Evolutionary conservation across 345 rosid genomes (phyloP).

Genomic region (Crucihimalaya himalaica): DNA sequence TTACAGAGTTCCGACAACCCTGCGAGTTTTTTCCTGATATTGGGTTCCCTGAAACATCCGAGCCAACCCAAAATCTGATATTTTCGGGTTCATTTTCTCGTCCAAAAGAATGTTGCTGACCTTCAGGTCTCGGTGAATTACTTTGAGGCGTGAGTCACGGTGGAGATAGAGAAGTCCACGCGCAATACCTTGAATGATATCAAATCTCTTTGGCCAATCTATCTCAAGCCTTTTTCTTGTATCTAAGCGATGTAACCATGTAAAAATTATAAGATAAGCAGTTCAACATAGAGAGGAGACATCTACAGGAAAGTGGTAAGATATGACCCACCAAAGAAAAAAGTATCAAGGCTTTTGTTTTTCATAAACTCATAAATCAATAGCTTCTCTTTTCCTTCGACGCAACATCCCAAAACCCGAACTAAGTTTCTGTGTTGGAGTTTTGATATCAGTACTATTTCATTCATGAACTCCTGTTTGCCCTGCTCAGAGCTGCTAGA

Average conservation of each 20-base stretch:
- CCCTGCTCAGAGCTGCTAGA: slow-evolving; percentile 40
- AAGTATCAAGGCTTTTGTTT: slow-evolving; percentile 39
- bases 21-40: slow-evolving; percentile 33
- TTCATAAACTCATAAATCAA: slow-evolving; percentile 35
- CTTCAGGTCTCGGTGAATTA: slow-evolving; percentile 45
- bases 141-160: slow-evolving; percentile 42
- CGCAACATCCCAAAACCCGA: slow-evolving; percentile 31
- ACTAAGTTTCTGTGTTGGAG: slow-evolving; percentile 34
- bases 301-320: neutral
- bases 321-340: slow-evolving; percentile 26
- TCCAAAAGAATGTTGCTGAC: slow-evolving; percentile 44
- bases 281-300: neutral
- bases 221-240: neutral
- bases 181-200: slow-evolving; percentile 45
- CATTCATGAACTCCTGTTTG: slow-evolving; percentile 38
- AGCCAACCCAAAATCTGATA: slow-evolving; percentile 52
- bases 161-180: slow-evolving; percentile 50
- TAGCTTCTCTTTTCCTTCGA: slow-evolving; percentile 33
- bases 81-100: slow-evolving; percentile 41
- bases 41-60: slow-evolving; percentile 32
- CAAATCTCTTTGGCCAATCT: slow-evolving; percentile 36
- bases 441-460: slow-evolving; percentile 33
- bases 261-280: neutral
- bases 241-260: neutral
- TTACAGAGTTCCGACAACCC: slow-evolving; percentile 44